Evolutionary conservation across 2,329 filamentous ascomycete species (phyloP).

Genomic region (Zasmidium cellare): DNA sequence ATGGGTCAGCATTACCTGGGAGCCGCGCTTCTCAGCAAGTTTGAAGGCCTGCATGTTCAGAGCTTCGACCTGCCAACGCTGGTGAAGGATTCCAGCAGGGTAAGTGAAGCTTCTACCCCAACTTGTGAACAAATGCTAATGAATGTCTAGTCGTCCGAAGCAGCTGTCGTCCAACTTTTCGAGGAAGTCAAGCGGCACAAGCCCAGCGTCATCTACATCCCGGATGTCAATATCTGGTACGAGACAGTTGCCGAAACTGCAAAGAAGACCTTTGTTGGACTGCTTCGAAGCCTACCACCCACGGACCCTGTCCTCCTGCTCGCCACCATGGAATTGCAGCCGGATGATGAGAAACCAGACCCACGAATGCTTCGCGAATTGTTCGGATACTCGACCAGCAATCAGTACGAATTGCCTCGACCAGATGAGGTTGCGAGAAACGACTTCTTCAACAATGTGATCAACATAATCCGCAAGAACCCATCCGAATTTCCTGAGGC

Average conservation of each 20-base stretch:
- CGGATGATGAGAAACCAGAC: slow-evolving; percentile 53
- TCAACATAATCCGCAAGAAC: slow-evolving; percentile 73
- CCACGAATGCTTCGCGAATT: slow-evolving; percentile 68
- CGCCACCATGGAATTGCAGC: slow-evolving; percentile 70
- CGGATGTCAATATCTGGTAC: slow-evolving; percentile 87
- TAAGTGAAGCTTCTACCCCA: slow-evolving; percentile 38
- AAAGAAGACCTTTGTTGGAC: slow-evolving; percentile 77
- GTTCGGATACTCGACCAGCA: slow-evolving; percentile 82
- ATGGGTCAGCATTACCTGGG: slow-evolving; percentile 95
- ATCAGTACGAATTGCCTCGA: slow-evolving; percentile 67
- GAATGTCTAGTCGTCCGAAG: slow-evolving; percentile 63
- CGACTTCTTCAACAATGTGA: slow-evolving; percentile 76
- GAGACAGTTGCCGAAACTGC: slow-evolving; percentile 62
- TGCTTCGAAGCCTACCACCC: slow-evolving; percentile 79
- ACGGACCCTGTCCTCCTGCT: slow-evolving; percentile 87
- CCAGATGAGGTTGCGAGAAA: slow-evolving; percentile 65
- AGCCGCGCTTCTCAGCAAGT: slow-evolving; percentile 80
- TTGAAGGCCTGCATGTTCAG: slow-evolving; percentile 92
- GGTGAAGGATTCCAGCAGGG: slow-evolving; percentile 76
- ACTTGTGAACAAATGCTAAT: slow-evolving; percentile 9
- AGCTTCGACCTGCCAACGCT: slow-evolving; percentile 89
- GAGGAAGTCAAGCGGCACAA: slow-evolving; percentile 92
- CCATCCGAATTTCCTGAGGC: slow-evolving; percentile 87
- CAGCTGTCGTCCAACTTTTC: slow-evolving; percentile 86
- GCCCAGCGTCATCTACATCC: slow-evolving; percentile 92